Conservation (phyloP, 75 land plant species). For the Ceratopteris richardii region DNA sequence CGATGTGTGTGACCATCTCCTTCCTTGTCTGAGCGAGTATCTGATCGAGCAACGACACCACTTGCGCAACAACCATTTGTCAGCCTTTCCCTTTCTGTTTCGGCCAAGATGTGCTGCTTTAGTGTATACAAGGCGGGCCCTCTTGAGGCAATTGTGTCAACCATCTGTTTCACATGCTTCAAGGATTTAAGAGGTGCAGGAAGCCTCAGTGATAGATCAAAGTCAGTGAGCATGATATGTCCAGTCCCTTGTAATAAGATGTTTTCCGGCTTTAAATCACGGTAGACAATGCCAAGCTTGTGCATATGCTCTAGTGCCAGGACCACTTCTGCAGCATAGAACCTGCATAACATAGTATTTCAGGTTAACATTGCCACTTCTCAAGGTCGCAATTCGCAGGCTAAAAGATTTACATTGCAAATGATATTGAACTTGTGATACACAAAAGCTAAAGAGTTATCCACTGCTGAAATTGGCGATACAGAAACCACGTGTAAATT, state of each 20-base stretch:
- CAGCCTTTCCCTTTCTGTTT: neutral
- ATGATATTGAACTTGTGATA: too few relatives aligned
- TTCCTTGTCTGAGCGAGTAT: neutral
- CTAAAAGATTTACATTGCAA: too few relatives aligned
- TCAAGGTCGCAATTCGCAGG: too few relatives aligned
- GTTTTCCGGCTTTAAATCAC: constrained; percentile 75
- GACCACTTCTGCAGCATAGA: constrained; percentile 67
- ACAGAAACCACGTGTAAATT: too few relatives aligned
- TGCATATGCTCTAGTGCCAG: constrained; percentile 67
- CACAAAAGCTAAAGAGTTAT: too few relatives aligned
- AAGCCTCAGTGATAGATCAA: constrained; percentile 54
- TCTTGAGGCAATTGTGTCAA: neutral
- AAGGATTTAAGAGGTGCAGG: too few relatives aligned
- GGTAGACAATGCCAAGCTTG: constrained; percentile 57
- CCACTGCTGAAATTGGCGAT: too few relatives aligned
- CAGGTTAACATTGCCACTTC: too few relatives aligned
- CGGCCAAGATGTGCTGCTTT: neutral
- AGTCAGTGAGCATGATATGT: constrained; percentile 70
- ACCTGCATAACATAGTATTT: constrained; percentile 39
- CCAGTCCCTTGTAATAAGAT: constrained; percentile 52
- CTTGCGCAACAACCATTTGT: neutral
- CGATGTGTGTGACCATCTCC: too few relatives aligned
- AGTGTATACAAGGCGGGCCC: too few relatives aligned
- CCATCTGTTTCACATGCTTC: neutral
- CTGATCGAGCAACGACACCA: neutral